Conservation (phyloP, 495 filamentous ascomycete genomes). For the Coniosporium apollinis region DNA sequence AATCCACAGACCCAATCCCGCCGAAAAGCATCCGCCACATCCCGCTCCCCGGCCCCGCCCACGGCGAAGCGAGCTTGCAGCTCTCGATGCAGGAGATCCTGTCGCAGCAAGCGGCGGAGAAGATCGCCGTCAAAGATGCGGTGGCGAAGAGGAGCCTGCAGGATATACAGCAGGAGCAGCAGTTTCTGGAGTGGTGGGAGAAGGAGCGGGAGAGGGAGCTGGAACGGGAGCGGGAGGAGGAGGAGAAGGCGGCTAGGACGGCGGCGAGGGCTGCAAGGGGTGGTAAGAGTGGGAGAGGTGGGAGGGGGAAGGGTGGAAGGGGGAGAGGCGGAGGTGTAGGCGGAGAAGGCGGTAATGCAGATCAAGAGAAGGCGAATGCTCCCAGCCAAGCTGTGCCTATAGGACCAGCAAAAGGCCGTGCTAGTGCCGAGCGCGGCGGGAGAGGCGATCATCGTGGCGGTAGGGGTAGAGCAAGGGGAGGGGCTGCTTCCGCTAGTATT, state of each 20-base stretch:
- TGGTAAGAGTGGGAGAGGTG: slow-evolving; percentile 3
- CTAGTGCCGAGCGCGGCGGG: too few species aligned
- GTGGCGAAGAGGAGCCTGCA: slow-evolving; percentile 66
- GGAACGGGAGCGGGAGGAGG: slow-evolving; percentile 46
- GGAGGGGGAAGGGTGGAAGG: slow-evolving; percentile 6
- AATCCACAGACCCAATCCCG: too few species aligned
- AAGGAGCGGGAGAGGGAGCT: slow-evolving; percentile 58
- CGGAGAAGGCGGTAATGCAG: too few species aligned
- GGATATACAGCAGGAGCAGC: slow-evolving; percentile 92
- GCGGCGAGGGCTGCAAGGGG: slow-evolving; percentile 7
- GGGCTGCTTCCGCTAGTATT: too few species aligned
- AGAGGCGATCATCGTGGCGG: too few species aligned
- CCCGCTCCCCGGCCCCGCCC: slow-evolving; percentile 21
- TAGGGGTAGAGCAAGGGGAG: too few species aligned
- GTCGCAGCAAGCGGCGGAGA: slow-evolving; percentile 67
- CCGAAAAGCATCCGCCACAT: slow-evolving; percentile 33
- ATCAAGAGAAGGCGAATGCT: too few species aligned
- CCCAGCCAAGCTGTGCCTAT: too few species aligned
- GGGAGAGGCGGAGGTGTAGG: too few species aligned
- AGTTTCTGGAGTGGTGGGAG: slow-evolving; percentile 98
- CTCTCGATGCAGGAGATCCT: slow-evolving; percentile 79
- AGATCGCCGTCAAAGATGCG: slow-evolving; percentile 68
- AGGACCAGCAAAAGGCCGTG: too few species aligned
- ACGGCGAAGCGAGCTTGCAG: slow-evolving; percentile 40
- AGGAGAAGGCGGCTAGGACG: slow-evolving; percentile 17